These are phyloP conservation scores for Beta vulgaris DNA, from an alignment of 148 eudicot genomes.

Conservation along the genomic window DNA sequence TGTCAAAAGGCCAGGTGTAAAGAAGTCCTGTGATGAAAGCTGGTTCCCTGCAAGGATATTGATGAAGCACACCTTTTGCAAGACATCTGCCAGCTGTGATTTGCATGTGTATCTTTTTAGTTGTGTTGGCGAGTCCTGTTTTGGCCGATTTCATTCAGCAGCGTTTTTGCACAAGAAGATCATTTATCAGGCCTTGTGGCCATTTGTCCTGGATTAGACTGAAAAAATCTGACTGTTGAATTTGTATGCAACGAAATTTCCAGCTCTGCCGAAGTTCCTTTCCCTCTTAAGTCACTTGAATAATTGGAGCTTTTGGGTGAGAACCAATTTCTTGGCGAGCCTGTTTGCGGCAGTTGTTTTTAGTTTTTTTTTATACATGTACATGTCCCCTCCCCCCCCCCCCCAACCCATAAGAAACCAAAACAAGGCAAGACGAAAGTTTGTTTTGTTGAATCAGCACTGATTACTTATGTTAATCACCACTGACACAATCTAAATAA, in stretches of 20 bases:
- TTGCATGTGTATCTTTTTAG: neutral
- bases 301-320: constrained; percentile 11
- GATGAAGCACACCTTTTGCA: neutral
- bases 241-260: no score
- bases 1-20: neutral
- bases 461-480: neutral
- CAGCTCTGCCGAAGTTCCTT: neutral
- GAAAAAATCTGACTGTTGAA: neutral
- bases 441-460: neutral
- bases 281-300: neutral
- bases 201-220: neutral
- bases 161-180: neutral
- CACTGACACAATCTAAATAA: neutral
- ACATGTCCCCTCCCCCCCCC: neutral
- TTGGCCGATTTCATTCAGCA: neutral
- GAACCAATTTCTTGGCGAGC: neutral
- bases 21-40: neutral
- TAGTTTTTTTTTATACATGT: neutral
- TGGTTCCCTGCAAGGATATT: neutral
- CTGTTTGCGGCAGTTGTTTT: neutral
- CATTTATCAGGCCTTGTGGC: neutral
- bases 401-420: neutral
- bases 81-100: neutral
- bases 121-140: neutral
- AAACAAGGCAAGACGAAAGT: neutral